Base-by-base conservation (phyloP, 73 alveolate genomes). In the Paraurostyla sp. region DNA sequence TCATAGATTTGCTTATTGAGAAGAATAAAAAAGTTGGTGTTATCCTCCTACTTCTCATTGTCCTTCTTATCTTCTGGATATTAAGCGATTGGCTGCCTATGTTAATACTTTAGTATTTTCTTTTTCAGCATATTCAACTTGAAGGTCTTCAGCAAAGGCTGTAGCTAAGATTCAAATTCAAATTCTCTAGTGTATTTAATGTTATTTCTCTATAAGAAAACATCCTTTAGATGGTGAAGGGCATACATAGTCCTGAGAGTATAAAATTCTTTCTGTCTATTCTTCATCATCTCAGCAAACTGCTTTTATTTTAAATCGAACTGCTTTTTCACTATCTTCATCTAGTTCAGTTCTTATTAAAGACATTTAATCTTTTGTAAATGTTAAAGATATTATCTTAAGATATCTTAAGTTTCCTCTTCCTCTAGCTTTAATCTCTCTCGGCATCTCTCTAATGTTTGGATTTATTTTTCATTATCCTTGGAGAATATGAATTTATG, bases 401-500 rank as follows among this genome's bases (percentile, higher is more conserved):
- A 22, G 36, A 9, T 1, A 9, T 22, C 82, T 38, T 65, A 4
- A 40, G 82, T 65, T 40, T 65, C 56, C 7, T 38, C 58, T 38
- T 65, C 82, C 41, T 65, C 82, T 6, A 38, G 9, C 2, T 33
- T 35, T 1, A 65, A 22, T 65, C 82, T 65, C 13, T 18, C 82
- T 36, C 11, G 13, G 25, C 82, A 65, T 38, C 82, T 33, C 9
- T 7, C 36, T 11, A 65, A 30, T 4, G 58, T 65, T 38, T 65
- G 23, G 18, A 38, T 9, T 58, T 38, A 38, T 65, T 65, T 65
- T 6, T 65, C 82, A 38, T 58, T 65, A 38, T 65, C 82, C 36
- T 65, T 65, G 16, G 56, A 7, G 36, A 65, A 65, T 38, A 65
- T 65, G 38, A 65, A 65, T 35, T 38, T 65, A 38, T 65, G 82